phyloP scores from a whole-genome alignment of 225 moss, liverwort and hornwort species.

The Polytrichum commune region DNA sequence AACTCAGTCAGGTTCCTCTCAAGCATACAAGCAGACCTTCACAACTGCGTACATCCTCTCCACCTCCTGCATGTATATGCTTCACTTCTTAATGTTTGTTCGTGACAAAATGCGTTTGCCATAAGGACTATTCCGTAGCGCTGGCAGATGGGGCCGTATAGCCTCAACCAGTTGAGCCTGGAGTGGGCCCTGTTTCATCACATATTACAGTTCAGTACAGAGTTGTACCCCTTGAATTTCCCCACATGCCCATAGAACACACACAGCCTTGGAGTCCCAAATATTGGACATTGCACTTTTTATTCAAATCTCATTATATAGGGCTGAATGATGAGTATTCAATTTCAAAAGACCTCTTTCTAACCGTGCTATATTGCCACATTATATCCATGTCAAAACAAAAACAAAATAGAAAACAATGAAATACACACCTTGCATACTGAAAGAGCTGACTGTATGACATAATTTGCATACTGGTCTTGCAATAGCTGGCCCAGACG shows the following conservation, averaged over 20 bases:
- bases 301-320: too few relatives aligned
- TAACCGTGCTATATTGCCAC: too few relatives aligned
- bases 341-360: neutral
- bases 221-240: too few relatives aligned
- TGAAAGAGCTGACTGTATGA: slow-evolving; percentile 58
- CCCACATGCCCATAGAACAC: too few relatives aligned
- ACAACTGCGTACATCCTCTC: neutral
- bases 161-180: slow-evolving; percentile 54
- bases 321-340: too few relatives aligned
- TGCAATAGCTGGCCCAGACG: slow-evolving; percentile 58
- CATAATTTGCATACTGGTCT: slow-evolving; percentile 65
- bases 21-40: neutral
- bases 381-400: neutral
- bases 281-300: too few relatives aligned
- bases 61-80: neutral
- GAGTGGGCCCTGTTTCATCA: slow-evolving; percentile 35
- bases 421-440: slow-evolving; percentile 39
- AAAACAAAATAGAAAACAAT: neutral
- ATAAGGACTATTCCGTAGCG: slow-evolving; percentile 56
- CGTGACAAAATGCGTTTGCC: slow-evolving; percentile 64
- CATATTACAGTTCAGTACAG: too few relatives aligned
- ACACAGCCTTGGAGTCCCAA: too few relatives aligned
- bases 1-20: slow-evolving; percentile 8
- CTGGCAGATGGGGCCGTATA: slow-evolving; percentile 62
- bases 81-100: slow-evolving; percentile 61